Evolutionary conservation across 257 asterid genomes (phyloP).

Genomic region (Solanum chiquidenum): DNA sequence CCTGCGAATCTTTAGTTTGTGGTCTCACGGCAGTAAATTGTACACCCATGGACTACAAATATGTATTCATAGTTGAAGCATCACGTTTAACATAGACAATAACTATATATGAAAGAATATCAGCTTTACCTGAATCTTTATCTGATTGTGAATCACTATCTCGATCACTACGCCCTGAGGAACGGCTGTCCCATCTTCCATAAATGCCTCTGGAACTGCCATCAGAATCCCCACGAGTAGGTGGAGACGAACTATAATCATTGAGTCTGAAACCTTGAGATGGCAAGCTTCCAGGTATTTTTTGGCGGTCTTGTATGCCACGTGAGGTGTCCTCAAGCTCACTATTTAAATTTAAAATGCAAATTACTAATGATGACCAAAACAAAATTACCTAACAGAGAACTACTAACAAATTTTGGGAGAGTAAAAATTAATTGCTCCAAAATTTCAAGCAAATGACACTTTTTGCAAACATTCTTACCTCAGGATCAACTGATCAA

Average conservation of each 20-base stretch:
- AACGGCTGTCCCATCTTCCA: constrained; percentile 78
- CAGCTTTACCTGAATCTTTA: constrained; percentile 61
- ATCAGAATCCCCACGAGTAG: constrained; percentile 54
- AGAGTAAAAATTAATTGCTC: not conserved
- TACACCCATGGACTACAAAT: not conserved
- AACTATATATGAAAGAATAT: not conserved
- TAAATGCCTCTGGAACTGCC: constrained; percentile 34
- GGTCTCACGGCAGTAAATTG: not conserved
- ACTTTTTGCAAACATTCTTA: constrained; percentile 1
- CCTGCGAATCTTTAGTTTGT: not conserved
- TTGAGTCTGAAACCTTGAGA: constrained; percentile 48
- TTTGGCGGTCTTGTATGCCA: constrained; percentile 46
- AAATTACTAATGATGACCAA: not conserved
- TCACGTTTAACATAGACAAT: not conserved
- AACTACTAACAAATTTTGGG: not conserved
- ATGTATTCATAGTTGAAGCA: not conserved
- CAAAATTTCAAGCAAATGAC: not conserved
- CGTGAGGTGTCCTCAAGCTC: constrained; percentile 50
- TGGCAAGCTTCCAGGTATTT: constrained; percentile 34
- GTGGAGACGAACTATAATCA: constrained; percentile 70
- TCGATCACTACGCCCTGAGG: constrained; percentile 57
- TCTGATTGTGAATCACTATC: constrained; percentile 74
- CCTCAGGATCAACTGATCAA: constrained; percentile 49
- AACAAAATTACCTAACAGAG: not conserved
- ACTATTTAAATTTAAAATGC: constrained; percentile 22